A percentile compares a stretch with the other conserved stretches of the same genome.
Conservation (phyloP, 805 yeast genomes). For the Ogataea degrootiae region DNA sequence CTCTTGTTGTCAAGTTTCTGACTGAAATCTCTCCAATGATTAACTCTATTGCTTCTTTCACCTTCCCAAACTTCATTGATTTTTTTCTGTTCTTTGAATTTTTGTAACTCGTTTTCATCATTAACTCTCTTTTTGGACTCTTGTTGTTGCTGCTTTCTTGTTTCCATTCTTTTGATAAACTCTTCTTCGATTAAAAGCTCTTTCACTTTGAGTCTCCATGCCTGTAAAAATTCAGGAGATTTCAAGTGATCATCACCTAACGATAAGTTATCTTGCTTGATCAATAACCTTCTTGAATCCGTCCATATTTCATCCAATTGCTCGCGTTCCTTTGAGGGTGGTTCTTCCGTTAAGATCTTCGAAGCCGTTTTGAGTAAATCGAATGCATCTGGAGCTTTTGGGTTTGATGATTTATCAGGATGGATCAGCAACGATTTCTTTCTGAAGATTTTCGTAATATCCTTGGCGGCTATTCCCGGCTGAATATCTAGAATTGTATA, state of each 20-base stretch:
- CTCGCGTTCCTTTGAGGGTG: constrained; percentile 25
- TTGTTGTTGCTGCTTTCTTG: constrained; percentile 37
- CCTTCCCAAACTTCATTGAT: constrained; percentile 56
- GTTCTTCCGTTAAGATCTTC: constrained; percentile 22
- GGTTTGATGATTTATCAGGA: constrained; percentile 58
- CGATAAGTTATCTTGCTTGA: constrained; percentile 33
- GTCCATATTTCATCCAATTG: constrained; percentile 41
- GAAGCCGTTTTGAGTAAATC: constrained; percentile 55
- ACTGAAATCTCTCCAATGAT: constrained; percentile 53
- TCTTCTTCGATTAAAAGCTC: constrained; percentile 44
- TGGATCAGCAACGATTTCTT: constrained; percentile 61
- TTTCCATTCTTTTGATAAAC: constrained; percentile 36
- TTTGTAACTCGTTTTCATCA: constrained; percentile 27
- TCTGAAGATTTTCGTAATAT: constrained; percentile 46
- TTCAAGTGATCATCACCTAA: constrained; percentile 33
- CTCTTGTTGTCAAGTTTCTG: constrained; percentile 42
- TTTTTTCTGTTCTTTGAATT: constrained; percentile 30
- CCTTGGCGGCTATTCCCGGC: constrained; percentile 35
- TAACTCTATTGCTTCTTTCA: constrained; percentile 51
- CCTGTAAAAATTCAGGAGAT: constrained; percentile 31
- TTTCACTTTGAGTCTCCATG: constrained; percentile 40
- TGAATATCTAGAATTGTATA: constrained; percentile 48
- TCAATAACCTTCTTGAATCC: constrained; percentile 37
- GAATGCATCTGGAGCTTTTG: constrained; percentile 61
- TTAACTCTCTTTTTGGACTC: constrained; percentile 34